Conservation (phyloP, 2,329 filamentous ascomycete species). For the Polychaeton citri region DNA sequence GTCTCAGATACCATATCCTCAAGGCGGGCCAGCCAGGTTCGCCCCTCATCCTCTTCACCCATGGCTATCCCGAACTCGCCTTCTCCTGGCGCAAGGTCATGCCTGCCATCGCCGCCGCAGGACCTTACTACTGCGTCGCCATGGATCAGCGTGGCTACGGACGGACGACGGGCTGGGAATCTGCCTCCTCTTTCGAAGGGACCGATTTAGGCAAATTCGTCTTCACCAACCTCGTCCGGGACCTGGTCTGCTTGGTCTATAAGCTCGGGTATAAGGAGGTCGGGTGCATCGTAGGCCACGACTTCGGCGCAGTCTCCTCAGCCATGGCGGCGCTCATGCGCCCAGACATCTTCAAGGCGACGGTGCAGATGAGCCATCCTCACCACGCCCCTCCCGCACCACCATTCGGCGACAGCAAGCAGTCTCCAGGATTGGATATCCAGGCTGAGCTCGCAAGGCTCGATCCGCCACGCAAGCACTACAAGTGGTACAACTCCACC, state of each 20-base stretch:
- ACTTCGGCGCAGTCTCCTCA: conserved; percentile 51
- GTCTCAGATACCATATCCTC: conserved; percentile 49
- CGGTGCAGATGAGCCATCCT: conserved; percentile 53
- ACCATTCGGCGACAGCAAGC: conserved; percentile 33
- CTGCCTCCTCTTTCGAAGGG: conserved; percentile 33
- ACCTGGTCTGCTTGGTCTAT: conserved; percentile 48
- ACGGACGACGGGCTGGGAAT: conserved; percentile 50
- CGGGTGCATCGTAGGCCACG: conserved; percentile 50
- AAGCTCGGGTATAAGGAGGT: conserved; percentile 47
- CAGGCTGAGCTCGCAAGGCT: conserved; percentile 42
- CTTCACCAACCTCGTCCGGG: conserved; percentile 46
- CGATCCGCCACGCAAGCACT: conserved; percentile 50
- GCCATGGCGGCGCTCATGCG: conserved; percentile 47
- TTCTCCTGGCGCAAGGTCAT: conserved; percentile 57
- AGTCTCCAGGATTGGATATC: conserved; percentile 29
- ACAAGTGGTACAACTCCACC: conserved; percentile 53
- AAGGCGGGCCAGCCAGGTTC: conserved; percentile 36
- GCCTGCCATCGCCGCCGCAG: conserved; percentile 41
- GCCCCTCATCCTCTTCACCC: conserved; percentile 48
- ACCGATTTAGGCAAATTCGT: conserved; percentile 45
- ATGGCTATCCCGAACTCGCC: conserved; percentile 56
- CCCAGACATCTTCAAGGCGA: conserved; percentile 50
- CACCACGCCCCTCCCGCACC: conserved; percentile 41
- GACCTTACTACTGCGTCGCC: conserved; percentile 54
- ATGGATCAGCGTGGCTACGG: conserved; percentile 58